Base-by-base conservation (phyloP, 2,329 filamentous ascomycete species). In the Claviceps sp. region DNA sequence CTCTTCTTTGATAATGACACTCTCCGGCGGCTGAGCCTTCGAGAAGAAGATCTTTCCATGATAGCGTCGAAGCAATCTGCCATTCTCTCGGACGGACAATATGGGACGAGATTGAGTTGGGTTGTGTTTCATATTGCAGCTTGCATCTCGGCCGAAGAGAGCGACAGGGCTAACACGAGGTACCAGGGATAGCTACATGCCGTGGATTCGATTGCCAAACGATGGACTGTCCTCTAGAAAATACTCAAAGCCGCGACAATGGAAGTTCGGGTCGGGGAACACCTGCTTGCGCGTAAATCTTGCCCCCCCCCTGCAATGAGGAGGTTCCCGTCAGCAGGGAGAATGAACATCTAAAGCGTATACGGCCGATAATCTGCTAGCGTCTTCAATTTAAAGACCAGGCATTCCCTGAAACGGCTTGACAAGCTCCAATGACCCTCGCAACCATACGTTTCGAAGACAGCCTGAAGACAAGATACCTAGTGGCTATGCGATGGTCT, bases 81-180 rank as follows among this genome's bases (percentile, higher is more conserved):
- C 22, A 22, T 4, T 1, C 30, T 30, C 11, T 22, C 16, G 43
- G 20, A 37, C 37, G 26, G 42, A 37, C 40, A 14, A 6, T 20
- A 40, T 16, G 40, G 16, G 22, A 20, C 20, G 38, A 16, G 16
- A 34, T 37, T 30, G 13, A 47, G 22, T 42, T 34, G 44, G 30
- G 34, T 45, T 37, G 41, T 47, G 43, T 46, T 50, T 54, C 50
- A 46, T 34, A 37, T 13, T 38, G 37, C 41, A 45, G n/a, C 47
- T 42, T 50, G 45, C 48, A 50, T 51, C 38, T 55, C 53, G 50
- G 50, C 44, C 50, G 50, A 37, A 55, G 48, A 46, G 44, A 34
- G 41, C 34, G 37, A 42, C 51, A 53, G 51, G 53, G 48, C 44
- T 45, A 50, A 53, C 50, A 55, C 53, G 53, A 55, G 51, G 53